Evolutionary conservation across 2,329 filamentous ascomycete genomes (phyloP), one percentile per base, ranked within the genome.

Genomic region (Chalaropsis ovoidea): DNA sequence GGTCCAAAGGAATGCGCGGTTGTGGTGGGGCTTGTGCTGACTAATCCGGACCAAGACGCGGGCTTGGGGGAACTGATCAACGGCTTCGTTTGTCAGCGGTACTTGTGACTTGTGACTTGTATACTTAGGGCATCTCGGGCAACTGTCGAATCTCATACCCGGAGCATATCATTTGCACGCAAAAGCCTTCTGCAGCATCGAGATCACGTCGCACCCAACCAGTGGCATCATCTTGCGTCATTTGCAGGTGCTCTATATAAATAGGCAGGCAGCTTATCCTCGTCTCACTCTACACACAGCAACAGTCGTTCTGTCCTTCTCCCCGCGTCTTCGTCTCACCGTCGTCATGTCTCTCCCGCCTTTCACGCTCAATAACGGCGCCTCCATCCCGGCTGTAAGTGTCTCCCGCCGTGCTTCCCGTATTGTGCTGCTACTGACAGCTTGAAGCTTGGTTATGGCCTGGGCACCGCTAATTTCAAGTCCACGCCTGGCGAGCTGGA

Each of bases 361-460:
- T 65, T 74, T 90, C 65, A 88, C 86, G 76, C 79, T 92, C 66
- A 89, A 88, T 70, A 86, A 92, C 76, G 88, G 87, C 68, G 82
- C 83, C 68, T 81, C 83, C 67, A 88, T 92, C 64, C 88, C 88
- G 11, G 80, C 88, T 78, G 84, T 86, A 75, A 68, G 77, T 22
- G 17, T 42, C 63, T 31, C n/a, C 6, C 22, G 17, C n/a, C 42
- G 13, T 35, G 42, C 24, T 67, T 39, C 22, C 52, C 31, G 54
- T 49, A 7, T 42, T n/a, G 3, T 19, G 52, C 17, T 19, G 15
- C 10, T 39, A 60, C 61, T 58, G 52, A 60, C 35, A 22, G 41
- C n/a, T n/a, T 43, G 24, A 67, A 87, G 85, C 76, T 91, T 19
- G 85, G 80, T 49, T 91, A 88, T 70, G 88, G 88, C 27, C 82